Conservation (phyloP, 108 stramenopile species). For the Aureococcus anophagefferens region DNA sequence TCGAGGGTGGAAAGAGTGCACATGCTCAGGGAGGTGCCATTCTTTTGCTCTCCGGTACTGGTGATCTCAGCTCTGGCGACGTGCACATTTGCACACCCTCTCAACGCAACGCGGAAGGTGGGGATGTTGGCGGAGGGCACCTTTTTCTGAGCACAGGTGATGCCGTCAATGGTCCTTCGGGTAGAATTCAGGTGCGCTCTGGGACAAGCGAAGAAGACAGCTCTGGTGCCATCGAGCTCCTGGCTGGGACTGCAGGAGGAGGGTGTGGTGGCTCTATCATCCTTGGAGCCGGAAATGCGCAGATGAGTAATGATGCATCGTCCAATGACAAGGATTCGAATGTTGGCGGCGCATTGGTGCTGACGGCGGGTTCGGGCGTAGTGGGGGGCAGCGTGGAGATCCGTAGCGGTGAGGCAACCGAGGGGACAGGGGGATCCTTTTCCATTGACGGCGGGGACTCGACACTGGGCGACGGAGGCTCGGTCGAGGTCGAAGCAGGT, state of each 20-base stretch:
- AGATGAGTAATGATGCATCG: too few species aligned
- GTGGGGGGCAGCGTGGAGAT: background rate
- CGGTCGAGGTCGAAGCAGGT: background rate
- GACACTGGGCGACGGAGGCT: background rate
- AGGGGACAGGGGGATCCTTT: background rate
- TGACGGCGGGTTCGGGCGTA: background rate
- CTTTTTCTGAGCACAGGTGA: background rate
- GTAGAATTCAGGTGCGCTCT: too few species aligned
- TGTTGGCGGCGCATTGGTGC: too few species aligned
- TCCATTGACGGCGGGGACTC: background rate
- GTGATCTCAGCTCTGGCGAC: background rate
- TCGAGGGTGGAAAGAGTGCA: background rate
- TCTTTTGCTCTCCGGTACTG: background rate
- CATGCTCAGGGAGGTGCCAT: background rate
- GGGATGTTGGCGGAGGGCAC: background rate
- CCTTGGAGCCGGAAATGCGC: too few species aligned
- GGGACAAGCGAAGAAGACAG: too few species aligned
- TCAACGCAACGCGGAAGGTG: background rate
- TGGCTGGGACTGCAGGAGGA: too few species aligned
- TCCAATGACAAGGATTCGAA: too few species aligned
- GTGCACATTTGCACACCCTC: background rate
- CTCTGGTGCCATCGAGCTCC: too few species aligned
- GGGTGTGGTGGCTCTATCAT: too few species aligned
- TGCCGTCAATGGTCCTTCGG: too few species aligned
- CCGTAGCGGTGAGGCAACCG: background rate